Evolutionary conservation across 1,139 yeast species (phyloP), one percentile per base, ranked within the genome.

Genomic region (Lodderomyces oxycetoniae): DNA sequence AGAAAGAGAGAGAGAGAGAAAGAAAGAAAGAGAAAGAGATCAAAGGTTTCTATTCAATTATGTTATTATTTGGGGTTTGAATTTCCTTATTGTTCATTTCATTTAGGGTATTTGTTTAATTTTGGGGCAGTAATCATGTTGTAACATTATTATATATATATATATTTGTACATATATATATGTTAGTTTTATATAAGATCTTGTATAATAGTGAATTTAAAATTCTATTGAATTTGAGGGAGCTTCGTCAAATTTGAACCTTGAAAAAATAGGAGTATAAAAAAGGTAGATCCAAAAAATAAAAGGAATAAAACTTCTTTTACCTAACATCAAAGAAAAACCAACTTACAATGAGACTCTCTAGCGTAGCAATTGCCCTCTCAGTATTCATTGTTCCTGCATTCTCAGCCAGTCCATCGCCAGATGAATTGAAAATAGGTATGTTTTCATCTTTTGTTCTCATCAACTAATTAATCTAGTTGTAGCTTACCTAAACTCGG

Each of bases 391-490:
- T 32, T 13, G 31, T 38, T 22, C 32, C 40, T 8, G 38, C 33
- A 32, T 31, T 40, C n/a, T 26, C 38, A 31, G 44, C 47, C 14
- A 21, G 38, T 33, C 43, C 46, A 20, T 30, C 37, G 17, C 33
- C 39, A 13, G 49, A 45, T 32, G 56, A 50, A 29, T 48, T 59
- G 20, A 50, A 54, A 41, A 58, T 60, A 27, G 62, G 65, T 53
- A 53, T 36, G 59, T 59, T 19, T 7, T 19, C 10, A 7, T 10
- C 10, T 19, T 19, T 19, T 10, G 7, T 10, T 19, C 22, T 19
- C 10, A 7, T 19, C 26, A 10, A 24, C 11, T n/a, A 24, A 7
- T 24, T 8, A 24, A 24, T 10, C 12, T 24, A n/a, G 26, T 7
- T 8, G 5, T 12, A 28, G 11, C 11, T 24, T 12, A 14, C 14